Conservation (phyloP, 2,329 filamentous ascomycete genomes). For the Harringtonia aguacate region DNA sequence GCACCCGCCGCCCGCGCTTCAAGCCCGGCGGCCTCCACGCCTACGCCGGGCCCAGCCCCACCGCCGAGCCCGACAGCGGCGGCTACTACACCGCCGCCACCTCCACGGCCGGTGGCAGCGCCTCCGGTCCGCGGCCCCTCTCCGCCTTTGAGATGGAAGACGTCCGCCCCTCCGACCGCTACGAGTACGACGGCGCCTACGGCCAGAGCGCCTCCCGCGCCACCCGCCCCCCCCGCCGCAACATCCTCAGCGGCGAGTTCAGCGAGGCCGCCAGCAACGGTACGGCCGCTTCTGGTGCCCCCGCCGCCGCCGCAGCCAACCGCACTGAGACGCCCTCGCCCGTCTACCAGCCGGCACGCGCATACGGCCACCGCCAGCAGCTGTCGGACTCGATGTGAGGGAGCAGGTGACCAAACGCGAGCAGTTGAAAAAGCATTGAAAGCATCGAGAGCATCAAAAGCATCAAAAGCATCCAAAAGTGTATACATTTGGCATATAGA, state of each 20-base stretch:
- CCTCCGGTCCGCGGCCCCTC: too few species aligned
- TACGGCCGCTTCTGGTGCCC: too few species aligned
- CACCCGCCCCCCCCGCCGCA: constrained; percentile 1
- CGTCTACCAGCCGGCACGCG: constrained; percentile 5
- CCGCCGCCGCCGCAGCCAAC: not conserved
- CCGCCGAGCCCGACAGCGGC: not conserved
- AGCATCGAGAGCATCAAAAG: too few species aligned
- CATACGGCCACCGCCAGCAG: not conserved
- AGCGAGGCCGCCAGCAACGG: too few species aligned
- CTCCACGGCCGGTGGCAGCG: not conserved
- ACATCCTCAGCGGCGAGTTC: not conserved
- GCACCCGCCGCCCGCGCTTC: constrained; percentile 38
- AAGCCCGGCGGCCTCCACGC: too few species aligned
- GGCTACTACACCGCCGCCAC: not conserved
- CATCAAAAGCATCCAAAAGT: too few species aligned
- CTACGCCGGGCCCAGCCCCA: too few species aligned
- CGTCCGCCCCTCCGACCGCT: not conserved
- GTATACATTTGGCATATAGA: too few species aligned
- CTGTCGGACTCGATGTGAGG: not conserved
- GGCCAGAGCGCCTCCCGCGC: constrained; percentile 10
- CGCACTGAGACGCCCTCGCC: not conserved
- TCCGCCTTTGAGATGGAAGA: not conserved
- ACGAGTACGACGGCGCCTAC: constrained; percentile 4
- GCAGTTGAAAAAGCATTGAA: too few species aligned
- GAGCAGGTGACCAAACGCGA: too few species aligned